Evolutionary conservation across 2,329 filamentous ascomycete species (phyloP).

Genomic region (Clonostachys sp.): DNA sequence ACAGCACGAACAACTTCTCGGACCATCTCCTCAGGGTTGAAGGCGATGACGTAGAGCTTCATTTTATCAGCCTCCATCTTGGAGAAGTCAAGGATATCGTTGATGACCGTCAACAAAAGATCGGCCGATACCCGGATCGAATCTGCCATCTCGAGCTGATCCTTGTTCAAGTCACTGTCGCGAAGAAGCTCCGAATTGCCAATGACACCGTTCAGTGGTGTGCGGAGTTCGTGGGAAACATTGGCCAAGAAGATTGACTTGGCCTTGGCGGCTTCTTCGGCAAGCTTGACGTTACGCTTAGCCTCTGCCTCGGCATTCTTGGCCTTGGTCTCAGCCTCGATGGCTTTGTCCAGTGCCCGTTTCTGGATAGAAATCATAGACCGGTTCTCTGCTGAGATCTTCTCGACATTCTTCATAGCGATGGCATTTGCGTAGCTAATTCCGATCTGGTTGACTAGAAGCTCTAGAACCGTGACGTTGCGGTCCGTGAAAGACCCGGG

Average conservation of each 20-base stretch:
- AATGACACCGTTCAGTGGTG: constrained; percentile 82
- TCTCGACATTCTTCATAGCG: constrained; percentile 67
- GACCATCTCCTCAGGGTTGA: constrained; percentile 64
- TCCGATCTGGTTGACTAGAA: constrained; percentile 75
- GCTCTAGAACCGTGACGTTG: constrained; percentile 60
- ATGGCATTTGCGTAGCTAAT: constrained; percentile 67
- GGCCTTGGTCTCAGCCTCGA: constrained; percentile 70
- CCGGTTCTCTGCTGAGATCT: constrained; percentile 72
- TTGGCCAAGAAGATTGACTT: constrained; percentile 79
- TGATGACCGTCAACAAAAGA: constrained; percentile 85
- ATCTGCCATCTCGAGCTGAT: constrained; percentile 82
- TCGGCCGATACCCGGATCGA: constrained; percentile 85
- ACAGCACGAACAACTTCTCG: constrained; percentile 62
- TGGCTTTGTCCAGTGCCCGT: constrained; percentile 65
- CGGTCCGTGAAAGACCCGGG: constrained; percentile 75
- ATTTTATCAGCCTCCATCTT: constrained; percentile 88
- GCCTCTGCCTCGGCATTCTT: constrained; percentile 74
- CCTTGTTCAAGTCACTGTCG: constrained; percentile 68
- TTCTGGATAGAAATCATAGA: constrained; percentile 77
- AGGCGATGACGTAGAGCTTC: constrained; percentile 70
- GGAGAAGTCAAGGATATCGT: constrained; percentile 93
- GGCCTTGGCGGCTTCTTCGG: constrained; percentile 77
- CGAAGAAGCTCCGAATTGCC: constrained; percentile 81
- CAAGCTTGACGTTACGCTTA: constrained; percentile 73
- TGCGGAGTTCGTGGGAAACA: constrained; percentile 77